phyloP scores from a whole-genome alignment of 495 filamentous ascomycete genomes.

The Penicillium mononematosum region DNA sequence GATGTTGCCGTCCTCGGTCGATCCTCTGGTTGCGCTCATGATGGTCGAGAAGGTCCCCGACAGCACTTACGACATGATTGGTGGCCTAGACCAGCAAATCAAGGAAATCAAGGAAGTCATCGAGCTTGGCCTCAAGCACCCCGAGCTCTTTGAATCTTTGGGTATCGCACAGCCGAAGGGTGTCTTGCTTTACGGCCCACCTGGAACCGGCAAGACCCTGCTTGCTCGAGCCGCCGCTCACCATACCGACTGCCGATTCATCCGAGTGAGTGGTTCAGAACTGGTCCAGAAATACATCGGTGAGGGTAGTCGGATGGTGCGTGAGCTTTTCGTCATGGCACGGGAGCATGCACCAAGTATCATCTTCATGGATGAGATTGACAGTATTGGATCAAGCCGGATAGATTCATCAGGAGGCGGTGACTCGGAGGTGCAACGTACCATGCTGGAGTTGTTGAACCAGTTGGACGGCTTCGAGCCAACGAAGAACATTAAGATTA shows the following conservation, averaged over 20 bases:
- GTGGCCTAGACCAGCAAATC: slow-evolving; percentile 97
- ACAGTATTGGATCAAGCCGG: slow-evolving; percentile 94
- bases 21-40: slow-evolving; percentile 99
- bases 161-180: slow-evolving; percentile 98
- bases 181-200: slow-evolving; percentile 94
- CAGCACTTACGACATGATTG: slow-evolving; percentile 99
- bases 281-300: slow-evolving; percentile 99
- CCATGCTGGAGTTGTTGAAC: slow-evolving; percentile 98
- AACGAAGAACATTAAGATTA: slow-evolving; percentile 99
- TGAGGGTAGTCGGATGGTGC: slow-evolving; percentile 97
- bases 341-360: slow-evolving; percentile 98
- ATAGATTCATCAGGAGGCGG: slow-evolving; percentile 94
- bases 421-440: slow-evolving; percentile 98
- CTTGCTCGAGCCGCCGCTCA: slow-evolving; percentile 94
- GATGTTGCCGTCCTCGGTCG: slow-evolving; percentile 95
- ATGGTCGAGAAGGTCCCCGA: slow-evolving; percentile 99
- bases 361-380: slow-evolving; percentile 99
- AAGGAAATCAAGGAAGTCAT: slow-evolving; percentile 99
- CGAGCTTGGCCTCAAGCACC: slow-evolving; percentile 96
- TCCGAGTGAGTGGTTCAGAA: slow-evolving; percentile 92
- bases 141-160: slow-evolving; percentile 96
- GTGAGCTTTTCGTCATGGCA: slow-evolving; percentile 98
- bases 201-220: slow-evolving; percentile 95
- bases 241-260: slow-evolving; percentile 98
- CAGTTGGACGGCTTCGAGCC: slow-evolving; percentile 99